Evolutionary conservation across 2,329 filamentous ascomycete genomes (phyloP), one percentile per base, ranked within the genome.

Genomic region (Ustilaginoidea virens): DNA sequence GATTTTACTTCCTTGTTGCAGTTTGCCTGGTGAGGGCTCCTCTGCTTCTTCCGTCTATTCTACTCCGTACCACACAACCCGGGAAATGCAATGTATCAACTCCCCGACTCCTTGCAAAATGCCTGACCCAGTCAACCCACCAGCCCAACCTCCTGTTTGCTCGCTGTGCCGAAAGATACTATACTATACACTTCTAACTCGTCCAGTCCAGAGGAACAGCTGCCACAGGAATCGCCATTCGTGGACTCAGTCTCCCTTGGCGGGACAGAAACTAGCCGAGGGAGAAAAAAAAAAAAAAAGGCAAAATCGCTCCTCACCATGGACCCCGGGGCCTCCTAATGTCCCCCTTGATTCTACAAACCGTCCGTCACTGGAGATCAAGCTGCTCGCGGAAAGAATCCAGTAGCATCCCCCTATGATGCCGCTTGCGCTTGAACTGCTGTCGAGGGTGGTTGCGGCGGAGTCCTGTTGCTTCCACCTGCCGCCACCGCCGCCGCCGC

Each of bases 21-120:
- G 31, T 33, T 23, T 36, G 35, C 40, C 35, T 22, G 23, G 12
- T 29, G 25, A 29, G 35, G 39, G 36, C 41, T 41, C 32, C 19
- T 30, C 25, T 30, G 22, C 25, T 13, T 33, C 29, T 27, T 27
- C 12, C 25, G 7, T 21, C 16, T 30, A 36, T 30, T 37, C 40
- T 32, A 42, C 41, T 41, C 41, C 41, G 34, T 38, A 40, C 28
- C 38, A 30, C 39, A 16, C 7, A 3, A 5, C 27, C 19, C 19
- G 12, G 20, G 9, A 23, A 29, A 28, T 21, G 17, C 27, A 14
- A 26, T 33, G n/a, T n/a, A 33, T 20, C 36, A 38, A 48, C 45
- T 45, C n/a, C 47, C 45, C 42, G 49, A 54, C 51, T 54, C 51
- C 51, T 33, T 42, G 51, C 51, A 52, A 51, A 49, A 46, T 43